Percentiles rank a stretch among this genome's conserved stretches.
Conservation (phyloP, 164 flowering plant species). For the Aristolochia fimbriata region DNA sequence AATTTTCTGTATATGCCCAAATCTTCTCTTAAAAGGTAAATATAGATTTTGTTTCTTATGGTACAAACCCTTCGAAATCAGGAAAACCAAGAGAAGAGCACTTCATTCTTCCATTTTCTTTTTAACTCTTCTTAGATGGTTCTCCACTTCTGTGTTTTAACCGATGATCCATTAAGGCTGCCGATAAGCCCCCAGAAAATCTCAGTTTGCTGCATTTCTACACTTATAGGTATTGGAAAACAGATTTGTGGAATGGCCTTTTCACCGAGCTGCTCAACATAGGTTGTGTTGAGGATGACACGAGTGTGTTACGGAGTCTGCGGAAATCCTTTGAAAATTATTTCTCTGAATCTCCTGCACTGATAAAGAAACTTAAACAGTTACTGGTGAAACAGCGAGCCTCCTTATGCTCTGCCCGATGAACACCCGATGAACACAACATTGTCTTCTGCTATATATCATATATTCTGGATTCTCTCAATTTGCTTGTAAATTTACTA, state of each 20-base stretch:
- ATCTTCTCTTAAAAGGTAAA: slow-evolving; percentile 55
- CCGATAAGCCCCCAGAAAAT: too few relatives aligned
- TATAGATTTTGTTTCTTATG: background rate
- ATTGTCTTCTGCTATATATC: too few relatives aligned
- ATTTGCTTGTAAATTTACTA: too few relatives aligned
- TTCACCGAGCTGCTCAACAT: slow-evolving; percentile 66
- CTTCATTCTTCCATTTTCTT: background rate
- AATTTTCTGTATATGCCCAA: slow-evolving; percentile 45
- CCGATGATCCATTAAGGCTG: too few relatives aligned
- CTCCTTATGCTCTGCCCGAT: slow-evolving; percentile 43
- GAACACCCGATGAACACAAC: too few relatives aligned
- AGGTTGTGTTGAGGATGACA: slow-evolving; percentile 30
- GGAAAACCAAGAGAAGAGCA: too few relatives aligned
- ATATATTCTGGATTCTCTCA: too few relatives aligned
- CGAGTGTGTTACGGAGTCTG: slow-evolving; percentile 27
- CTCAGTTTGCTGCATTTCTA: background rate
- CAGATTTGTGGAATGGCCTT: slow-evolving; percentile 60
- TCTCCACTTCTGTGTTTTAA: background rate
- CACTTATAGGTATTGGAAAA: slow-evolving; percentile 67
- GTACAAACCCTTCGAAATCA: background rate
- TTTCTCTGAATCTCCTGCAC: slow-evolving; percentile 44
- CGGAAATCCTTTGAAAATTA: slow-evolving; percentile 59
- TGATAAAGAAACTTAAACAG: slow-evolving; percentile 59
- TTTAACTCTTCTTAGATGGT: background rate
- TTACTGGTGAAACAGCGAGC: slow-evolving; percentile 58